phyloP scores from a whole-genome alignment of 2,329 filamentous ascomycete genomes.

The Atkinsonella hypoxylon region DNA sequence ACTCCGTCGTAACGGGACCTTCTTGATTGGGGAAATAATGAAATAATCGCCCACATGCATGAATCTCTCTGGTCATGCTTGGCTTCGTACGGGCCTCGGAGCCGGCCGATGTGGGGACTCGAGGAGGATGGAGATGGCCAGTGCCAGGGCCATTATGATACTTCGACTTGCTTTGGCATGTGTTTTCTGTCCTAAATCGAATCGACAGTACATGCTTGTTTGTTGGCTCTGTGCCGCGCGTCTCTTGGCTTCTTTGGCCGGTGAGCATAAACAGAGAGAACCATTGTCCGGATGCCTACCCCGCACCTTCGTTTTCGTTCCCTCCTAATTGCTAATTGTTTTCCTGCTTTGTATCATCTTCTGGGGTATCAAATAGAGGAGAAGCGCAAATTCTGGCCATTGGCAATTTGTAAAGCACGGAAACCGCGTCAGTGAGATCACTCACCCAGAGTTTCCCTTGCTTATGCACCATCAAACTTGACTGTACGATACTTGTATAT shows the following conservation, averaged over 20 bases:
- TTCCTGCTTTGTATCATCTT: neutral
- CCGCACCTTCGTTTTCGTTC: neutral
- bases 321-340: neutral
- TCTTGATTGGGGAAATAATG: no score
- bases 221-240: neutral
- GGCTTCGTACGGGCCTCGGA: constrained; percentile 4
- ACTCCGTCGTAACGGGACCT: no score
- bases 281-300: neutral
- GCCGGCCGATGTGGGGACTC: constrained; percentile 6
- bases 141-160: no score
- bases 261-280: neutral
- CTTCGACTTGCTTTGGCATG: no score
- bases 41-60: no score
- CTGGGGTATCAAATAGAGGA: no score
- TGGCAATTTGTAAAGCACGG: neutral
- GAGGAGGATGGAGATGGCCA: no score
- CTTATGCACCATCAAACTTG: neutral
- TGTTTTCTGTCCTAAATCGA: no score
- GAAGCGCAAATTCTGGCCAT: neutral
- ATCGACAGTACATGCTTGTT: no score
- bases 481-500: neutral
- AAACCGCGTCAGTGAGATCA: neutral
- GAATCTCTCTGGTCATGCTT: neutral
- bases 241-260: neutral
- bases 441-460: no score